Evolutionary conservation across 2,329 filamentous ascomycete species (phyloP), one percentile per base, ranked within the genome.

Genomic region (Neonectria coccinea): DNA sequence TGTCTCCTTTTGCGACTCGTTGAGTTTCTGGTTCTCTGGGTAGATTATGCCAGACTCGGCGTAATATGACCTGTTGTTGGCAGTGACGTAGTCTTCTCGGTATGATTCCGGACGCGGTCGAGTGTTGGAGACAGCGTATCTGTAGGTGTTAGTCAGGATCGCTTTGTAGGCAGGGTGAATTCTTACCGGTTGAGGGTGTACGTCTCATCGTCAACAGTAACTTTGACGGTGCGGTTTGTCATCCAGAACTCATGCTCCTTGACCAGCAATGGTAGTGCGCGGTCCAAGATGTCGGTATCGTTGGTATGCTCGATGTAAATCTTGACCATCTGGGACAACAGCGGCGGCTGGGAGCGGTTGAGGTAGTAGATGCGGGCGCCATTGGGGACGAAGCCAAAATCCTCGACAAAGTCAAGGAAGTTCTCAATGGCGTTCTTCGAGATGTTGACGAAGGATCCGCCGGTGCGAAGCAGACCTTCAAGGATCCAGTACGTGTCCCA

Each of bases 401-500:
- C 76, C 11, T 91, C 88, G 4, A 92, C 84, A 41, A 91, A 81
- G 69, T 91, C 89, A 11, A 91, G 78, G 69, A 91, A 91, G 74
- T 92, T 92, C 72, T 91, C 88, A 66, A 91, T 89, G 31, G 88
- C 89, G 76, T 91, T 90, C 73, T 83, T 84, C 4, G 89, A 86
- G 64, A 91, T 89, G 36, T 86, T 77, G 7, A 85, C 85, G 66
- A 91, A 91, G 48, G 84, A 84, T 41, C 89, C 89, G 16, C 87
- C 84, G 0, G 88, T 91, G 51, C 89, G 84, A 36, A 91, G 77
- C 25, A 92, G 81, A 25, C 89, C 89, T 77, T 90, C 86, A 51
- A 91, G 70, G 53, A 91, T 89, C 88, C 88, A 91, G 79, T 86
- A 91, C 33, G 87, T 89, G 75, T 91, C 89, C 89, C 89, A 91